Evolutionary conservation across 2,329 filamentous ascomycete genomes (phyloP).

Genomic region (Ophiostoma triangulosporum): DNA sequence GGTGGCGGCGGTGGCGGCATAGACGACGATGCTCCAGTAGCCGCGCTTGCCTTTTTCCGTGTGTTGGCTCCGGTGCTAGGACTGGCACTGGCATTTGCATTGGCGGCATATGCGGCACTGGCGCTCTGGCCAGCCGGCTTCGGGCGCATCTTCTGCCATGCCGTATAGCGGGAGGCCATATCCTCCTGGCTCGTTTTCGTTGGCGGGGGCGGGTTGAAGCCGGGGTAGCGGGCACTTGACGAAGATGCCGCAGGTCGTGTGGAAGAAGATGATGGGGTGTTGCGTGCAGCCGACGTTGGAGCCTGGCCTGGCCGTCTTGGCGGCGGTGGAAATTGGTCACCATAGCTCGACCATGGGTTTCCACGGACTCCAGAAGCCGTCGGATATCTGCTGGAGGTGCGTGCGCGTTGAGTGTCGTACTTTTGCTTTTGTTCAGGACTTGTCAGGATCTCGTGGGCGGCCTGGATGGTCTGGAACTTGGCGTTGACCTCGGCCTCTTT

Average conservation of each 20-base stretch:
- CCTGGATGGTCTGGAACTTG: conserved; percentile 77
- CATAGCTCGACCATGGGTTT: conserved; percentile 41
- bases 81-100: conserved; percentile 2
- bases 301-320: conserved; percentile 17
- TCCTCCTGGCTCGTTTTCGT: conserved; percentile 14
- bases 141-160: conserved; percentile 24
- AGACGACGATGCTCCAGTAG: conserved; percentile 15
- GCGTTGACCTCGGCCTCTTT: conserved; percentile 65
- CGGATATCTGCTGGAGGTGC: conserved; percentile 26
- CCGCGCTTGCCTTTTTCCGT: conserved; percentile 14
- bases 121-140: conserved; percentile 14
- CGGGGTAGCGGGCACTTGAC: conserved; percentile 16
- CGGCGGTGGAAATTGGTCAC: conserved; percentile 36
- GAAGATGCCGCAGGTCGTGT: conserved; percentile 11
- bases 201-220: conserved; percentile 12
- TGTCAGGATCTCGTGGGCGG: conserved; percentile 62
- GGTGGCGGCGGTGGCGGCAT: conserved; percentile 26
- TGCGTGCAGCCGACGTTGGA: conserved; percentile 12
- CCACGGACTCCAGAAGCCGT: conserved; percentile 41
- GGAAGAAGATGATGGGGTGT: conserved; percentile 11
- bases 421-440: conserved; percentile 37
- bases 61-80: conserved; percentile 2
- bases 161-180: conserved; percentile 18
- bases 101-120: conserved; percentile 12
- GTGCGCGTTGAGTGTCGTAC: conserved; percentile 36